phyloP scores from a whole-genome alignment of 2,329 filamentous ascomycete genomes.

The Arthroderma sp. region DNA sequence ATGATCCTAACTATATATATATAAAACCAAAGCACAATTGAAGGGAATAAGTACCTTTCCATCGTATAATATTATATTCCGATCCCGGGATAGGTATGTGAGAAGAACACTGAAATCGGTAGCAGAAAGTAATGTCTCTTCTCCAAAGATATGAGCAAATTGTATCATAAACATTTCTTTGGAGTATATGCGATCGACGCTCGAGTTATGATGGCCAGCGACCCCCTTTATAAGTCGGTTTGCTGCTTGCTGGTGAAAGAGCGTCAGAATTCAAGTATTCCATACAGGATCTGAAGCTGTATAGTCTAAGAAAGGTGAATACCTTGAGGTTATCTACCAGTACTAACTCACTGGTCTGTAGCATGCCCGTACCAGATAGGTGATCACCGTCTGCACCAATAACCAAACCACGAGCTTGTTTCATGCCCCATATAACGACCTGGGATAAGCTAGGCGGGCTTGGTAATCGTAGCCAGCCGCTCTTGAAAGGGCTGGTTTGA shows the following conservation, averaged over 20 bases:
- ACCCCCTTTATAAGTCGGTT: conserved; percentile 42
- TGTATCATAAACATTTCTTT: conserved; percentile 50
- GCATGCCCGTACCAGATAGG: conserved; percentile 20
- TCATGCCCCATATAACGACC: conserved; percentile 62
- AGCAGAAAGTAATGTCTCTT: conserved; percentile 43
- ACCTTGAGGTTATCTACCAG: conserved; percentile 48
- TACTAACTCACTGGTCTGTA: conserved; percentile 36
- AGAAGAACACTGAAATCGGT: conserved; percentile 59
- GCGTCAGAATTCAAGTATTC: neutral
- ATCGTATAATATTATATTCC: conserved; percentile 39
- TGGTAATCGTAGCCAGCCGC: conserved; percentile 47
- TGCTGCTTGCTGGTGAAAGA: conserved; percentile 36
- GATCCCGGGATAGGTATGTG: conserved; percentile 57
- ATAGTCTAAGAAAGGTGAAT: conserved; percentile 4
- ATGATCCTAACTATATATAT: conserved; percentile 5
- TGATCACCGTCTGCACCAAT: conserved; percentile 34
- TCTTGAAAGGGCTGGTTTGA: conserved; percentile 59
- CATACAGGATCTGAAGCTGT: neutral
- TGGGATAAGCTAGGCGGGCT: conserved; percentile 49
- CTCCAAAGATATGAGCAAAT: conserved; percentile 44
- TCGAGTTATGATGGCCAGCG: conserved; percentile 33
- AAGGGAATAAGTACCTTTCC: conserved; percentile 30
- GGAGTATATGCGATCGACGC: conserved; percentile 57
- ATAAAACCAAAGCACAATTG: conserved; percentile 3
- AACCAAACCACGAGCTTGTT: conserved; percentile 50